Base-by-base conservation (phyloP, 2,329 filamentous ascomycete species). In the Talaromyces verruculosus region DNA sequence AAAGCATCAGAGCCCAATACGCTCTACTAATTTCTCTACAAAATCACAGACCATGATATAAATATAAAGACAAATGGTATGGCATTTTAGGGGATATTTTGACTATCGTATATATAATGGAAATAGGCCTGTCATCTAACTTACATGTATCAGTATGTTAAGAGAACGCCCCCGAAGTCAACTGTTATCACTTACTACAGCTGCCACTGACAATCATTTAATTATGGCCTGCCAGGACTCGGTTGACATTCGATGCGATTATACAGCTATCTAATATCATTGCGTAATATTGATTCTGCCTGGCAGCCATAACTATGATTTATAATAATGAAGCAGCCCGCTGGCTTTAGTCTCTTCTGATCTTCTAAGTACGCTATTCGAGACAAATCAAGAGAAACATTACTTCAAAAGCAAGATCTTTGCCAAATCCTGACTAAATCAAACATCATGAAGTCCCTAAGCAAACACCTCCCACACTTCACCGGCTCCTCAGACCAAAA, bases 91-190 rank as follows among this genome's bases (percentile, higher is more conserved):
- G 13, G 30, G 3, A 3, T 19, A 17, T 3, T 55, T 19, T 11
- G 4, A 2, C 11, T 5, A 30, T 5, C 30, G 7, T 35, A 22
- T n/a, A 15, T 5, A 13, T 19, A n/a, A 13, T 1, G 5, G n/a
- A 7, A 35, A 13, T 35, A 19, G 11, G 33, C 19, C n/a, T 8
- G n/a, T 4, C n/a, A 13, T 22, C 22, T 25, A 17, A 43, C 11
- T 63, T 63, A 63, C 61, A 63, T 63, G 61, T 63, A 63, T 63
- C 47, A 30, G 39, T 49, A 55, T 30, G 35, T 63, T 55, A 37
- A 5, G 7, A 8, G 25, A 47, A 37, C 30, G 22, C 25, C 22
- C 4, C 17, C 17, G 51, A 55, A 22, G 17, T 5, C 5, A n/a
- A 25, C 4, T 17, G n/a, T 11, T 22, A 11, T 55, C 28, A 33